These are phyloP conservation scores for Cladosporium sp. DNA, from an alignment of 2,329 filamentous ascomycete genomes.

Conservation along the genomic window DNA sequence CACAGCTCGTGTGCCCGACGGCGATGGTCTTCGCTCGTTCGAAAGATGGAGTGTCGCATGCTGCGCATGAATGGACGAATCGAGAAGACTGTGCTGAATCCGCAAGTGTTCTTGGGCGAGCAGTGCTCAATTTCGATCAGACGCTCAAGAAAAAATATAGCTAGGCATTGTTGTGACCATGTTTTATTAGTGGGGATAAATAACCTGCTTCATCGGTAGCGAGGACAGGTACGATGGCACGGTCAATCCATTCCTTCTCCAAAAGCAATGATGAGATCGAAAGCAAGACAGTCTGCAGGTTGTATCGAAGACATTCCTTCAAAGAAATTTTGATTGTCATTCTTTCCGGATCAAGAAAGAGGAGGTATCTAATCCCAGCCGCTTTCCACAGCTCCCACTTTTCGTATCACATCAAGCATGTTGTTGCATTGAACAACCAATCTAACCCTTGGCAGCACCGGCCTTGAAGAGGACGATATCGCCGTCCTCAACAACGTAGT, in stretches of 20 bases:
- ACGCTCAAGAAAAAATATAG: constrained; percentile 16
- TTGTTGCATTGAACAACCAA: constrained; percentile 3
- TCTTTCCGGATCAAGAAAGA: constrained; percentile 5
- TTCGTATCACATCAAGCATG: constrained; percentile 10
- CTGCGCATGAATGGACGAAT: constrained; percentile 20
- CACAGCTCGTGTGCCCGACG: constrained; percentile 23
- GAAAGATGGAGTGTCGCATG: constrained; percentile 24
- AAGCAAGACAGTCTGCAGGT: no score
- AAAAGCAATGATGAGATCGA: no score
- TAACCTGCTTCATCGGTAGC: no score
- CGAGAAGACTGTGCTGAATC: constrained; percentile 23
- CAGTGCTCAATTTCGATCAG: constrained; percentile 27
- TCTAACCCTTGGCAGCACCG: constrained; percentile 62
- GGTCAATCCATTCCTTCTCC: no score
- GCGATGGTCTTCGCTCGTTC: constrained; percentile 28
- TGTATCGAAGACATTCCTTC: background rate
- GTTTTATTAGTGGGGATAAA: no score
- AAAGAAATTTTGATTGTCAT: constrained; percentile 4
- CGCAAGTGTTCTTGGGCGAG: constrained; percentile 20
- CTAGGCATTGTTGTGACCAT: background rate
- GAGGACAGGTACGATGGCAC: no score
- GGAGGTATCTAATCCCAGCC: constrained; percentile 8
- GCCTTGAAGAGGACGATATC: constrained; percentile 84
- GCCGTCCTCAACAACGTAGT: constrained; percentile 83
- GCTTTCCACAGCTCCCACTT: constrained; percentile 5